Evolutionary conservation across 805 yeast genomes (phyloP), one percentile per base, ranked within the genome.

Genomic region (Suhomyces faveliae): DNA sequence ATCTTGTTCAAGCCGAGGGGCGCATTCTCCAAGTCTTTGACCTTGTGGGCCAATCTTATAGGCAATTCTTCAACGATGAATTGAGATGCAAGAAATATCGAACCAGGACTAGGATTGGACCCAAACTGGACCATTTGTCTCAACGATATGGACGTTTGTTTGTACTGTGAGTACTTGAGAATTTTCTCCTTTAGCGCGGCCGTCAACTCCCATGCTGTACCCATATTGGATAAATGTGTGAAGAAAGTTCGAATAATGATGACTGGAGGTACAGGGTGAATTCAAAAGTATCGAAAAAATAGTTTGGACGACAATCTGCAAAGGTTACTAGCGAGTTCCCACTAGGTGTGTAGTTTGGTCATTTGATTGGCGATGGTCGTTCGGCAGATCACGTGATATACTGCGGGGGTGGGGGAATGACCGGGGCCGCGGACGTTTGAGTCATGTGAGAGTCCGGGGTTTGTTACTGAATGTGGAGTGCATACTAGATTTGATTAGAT

Each of bases 51-150:
- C 42, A 89, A 73, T 50, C 97, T 74, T 37, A 89, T 87, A 1
- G 96, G 96, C 29, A 90, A 75, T 64, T 90, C 97, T 60, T 88
- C 89, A 1, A 86, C 88, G 8, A 87, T 83, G 61, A 89, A 89
- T 63, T 85, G 87, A 5, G 91, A 85, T 0, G 96, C 96, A 41
- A 87, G 77, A 63, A 86, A 90, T 35, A 88, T 70, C 9, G 87
- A 79, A 2, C 95, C 96, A 11, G 87, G 87, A 25, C 80, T 76
- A 5, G 96, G 94, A 40, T 78, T 72, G 8, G 85, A 83, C 2
- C 97, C 96, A 69, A 89, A 87, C 61, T 87, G 94, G 15, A 89
- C 96, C 96, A 89, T 89, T 64, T 89, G 96, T 49, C 89, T 76
- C 51, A 89, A 70, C 2, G 90, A 84, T 2, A 89, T 89, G 1